Conservation (phyloP, 139 green algal genomes). For the Yamagishiella unicocca region DNA sequence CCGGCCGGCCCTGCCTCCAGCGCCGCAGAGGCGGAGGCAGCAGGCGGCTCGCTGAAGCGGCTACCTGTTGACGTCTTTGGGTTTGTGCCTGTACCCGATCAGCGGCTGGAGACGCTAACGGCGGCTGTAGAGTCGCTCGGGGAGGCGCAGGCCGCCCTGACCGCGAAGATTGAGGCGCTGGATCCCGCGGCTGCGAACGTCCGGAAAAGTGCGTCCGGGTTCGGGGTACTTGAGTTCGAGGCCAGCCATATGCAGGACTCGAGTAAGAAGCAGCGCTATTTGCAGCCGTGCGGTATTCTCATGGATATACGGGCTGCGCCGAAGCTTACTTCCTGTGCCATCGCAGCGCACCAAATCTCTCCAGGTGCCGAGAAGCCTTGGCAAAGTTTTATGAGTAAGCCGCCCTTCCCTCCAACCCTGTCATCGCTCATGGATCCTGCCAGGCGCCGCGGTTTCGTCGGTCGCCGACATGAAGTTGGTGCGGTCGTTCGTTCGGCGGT, state of each 20-base stretch:
- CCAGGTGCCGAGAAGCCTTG: too few species aligned
- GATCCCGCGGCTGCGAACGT: background rate
- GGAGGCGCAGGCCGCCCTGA: background rate
- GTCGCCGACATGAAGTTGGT: background rate
- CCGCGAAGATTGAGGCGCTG: conserved; percentile 9
- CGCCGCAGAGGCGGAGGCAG: background rate
- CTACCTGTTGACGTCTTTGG: conserved; percentile 25
- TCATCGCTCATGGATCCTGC: too few species aligned
- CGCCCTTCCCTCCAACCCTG: too few species aligned
- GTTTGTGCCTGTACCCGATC: background rate
- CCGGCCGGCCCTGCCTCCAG: background rate
- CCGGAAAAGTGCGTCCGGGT: background rate
- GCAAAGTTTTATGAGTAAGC: too few species aligned
- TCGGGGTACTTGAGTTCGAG: too few species aligned
- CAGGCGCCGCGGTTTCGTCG: too few species aligned
- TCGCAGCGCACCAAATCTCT: too few species aligned
- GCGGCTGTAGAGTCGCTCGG: conserved; percentile 11
- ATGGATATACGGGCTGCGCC: too few species aligned
- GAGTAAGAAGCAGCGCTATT: too few species aligned
- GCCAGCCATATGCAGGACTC: too few species aligned
- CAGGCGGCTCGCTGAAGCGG: background rate
- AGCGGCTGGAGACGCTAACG: background rate
- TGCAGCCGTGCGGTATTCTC: too few species aligned
- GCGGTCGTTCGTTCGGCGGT: background rate
- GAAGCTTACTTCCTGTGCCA: too few species aligned